Percentiles rank a stretch among this genome's conserved stretches.
Conservation (phyloP, 768 basidiomycete genomes). For the Lactarius hatsudake region DNA sequence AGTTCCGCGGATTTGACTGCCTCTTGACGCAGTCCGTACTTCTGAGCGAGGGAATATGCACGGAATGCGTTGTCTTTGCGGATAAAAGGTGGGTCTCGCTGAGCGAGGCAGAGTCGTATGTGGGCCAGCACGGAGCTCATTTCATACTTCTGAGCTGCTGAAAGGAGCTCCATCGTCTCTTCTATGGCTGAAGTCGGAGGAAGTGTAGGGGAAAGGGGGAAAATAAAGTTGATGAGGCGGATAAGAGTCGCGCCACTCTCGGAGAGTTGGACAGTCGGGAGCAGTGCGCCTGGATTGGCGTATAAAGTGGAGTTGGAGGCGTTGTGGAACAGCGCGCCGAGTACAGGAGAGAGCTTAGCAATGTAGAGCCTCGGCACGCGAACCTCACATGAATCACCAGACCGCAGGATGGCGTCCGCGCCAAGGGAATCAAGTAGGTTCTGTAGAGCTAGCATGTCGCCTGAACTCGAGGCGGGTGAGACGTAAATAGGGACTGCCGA, state of each 20-base stretch:
- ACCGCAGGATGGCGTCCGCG: slow-evolving; percentile 44
- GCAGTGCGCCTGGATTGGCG: neutral
- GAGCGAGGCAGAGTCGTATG: slow-evolving; percentile 2
- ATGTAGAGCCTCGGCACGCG: slow-evolving; percentile 44
- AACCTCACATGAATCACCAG: slow-evolving; percentile 43
- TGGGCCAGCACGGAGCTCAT: slow-evolving; percentile 3
- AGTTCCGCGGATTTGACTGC: neutral
- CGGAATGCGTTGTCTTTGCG: neutral
- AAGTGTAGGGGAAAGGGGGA: neutral
- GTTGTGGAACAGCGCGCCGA: slow-evolving; percentile 32
- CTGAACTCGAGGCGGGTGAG: too few relatives aligned
- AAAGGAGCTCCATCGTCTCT: slow-evolving; percentile 9
- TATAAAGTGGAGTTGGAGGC: neutral
- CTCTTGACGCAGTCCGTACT: slow-evolving; percentile 5
- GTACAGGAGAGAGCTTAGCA: slow-evolving; percentile 41
- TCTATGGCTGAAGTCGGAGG: neutral
- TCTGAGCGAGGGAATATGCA: slow-evolving; percentile 5
- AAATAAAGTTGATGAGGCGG: slow-evolving; percentile 8
- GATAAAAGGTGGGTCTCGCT: neutral
- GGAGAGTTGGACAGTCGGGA: neutral
- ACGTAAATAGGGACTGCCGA: too few relatives aligned
- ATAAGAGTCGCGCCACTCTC: slow-evolving; percentile 1
- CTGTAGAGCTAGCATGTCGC: neutral
- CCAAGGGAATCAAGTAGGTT: slow-evolving; percentile 39
- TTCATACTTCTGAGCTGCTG: slow-evolving; percentile 13